A percentile compares a stretch with the other conserved stretches of the same genome.
phyloP scores from a whole-genome alignment of 202 grass and related monocot species.

The Zoysia matrella region DNA sequence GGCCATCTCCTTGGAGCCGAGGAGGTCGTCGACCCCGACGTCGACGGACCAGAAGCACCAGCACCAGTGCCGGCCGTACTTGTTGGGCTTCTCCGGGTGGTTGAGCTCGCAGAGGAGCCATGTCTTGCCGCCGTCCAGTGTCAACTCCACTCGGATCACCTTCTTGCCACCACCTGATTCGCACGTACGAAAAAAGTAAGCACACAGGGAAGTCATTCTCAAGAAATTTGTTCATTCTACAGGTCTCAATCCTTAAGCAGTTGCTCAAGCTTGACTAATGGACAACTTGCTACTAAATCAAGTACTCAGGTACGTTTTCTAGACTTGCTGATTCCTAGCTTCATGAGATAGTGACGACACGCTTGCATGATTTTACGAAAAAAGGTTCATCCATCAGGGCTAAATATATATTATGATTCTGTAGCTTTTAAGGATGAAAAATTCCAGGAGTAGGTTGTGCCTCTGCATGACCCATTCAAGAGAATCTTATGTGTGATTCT shows the following conservation, averaged over 20 bases:
- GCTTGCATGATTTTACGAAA: too few species aligned
- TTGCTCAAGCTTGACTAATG: too few species aligned
- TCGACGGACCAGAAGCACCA: conserved; percentile 32
- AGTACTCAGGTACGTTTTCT: too few species aligned
- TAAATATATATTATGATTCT: too few species aligned
- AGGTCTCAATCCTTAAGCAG: too few species aligned
- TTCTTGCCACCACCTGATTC: conserved; percentile 71
- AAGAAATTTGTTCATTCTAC: too few species aligned
- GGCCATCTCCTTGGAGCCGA: conserved; percentile 68
- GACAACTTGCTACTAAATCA: too few species aligned
- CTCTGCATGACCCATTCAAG: not conserved
- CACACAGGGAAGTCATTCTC: not conserved
- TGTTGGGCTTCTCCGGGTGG: conserved; percentile 64
- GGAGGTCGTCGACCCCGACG: conserved; percentile 60
- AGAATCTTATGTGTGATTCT: not conserved
- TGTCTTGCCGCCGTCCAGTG: conserved; percentile 64
- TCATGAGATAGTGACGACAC: too few species aligned
- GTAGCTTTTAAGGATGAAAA: too few species aligned
- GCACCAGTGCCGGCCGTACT: conserved; percentile 70
- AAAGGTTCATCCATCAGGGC: too few species aligned
- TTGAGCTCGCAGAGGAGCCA: conserved; percentile 66
- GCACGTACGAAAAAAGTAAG: not conserved
- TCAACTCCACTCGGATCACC: conserved; percentile 75
- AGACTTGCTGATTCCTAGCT: too few species aligned
- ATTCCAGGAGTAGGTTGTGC: too few species aligned